Percentiles rank a stretch among this genome's conserved stretches.
Conservation (phyloP, 1,284 basidiomycete genomes). For the Ceraceosorus guamensis region DNA sequence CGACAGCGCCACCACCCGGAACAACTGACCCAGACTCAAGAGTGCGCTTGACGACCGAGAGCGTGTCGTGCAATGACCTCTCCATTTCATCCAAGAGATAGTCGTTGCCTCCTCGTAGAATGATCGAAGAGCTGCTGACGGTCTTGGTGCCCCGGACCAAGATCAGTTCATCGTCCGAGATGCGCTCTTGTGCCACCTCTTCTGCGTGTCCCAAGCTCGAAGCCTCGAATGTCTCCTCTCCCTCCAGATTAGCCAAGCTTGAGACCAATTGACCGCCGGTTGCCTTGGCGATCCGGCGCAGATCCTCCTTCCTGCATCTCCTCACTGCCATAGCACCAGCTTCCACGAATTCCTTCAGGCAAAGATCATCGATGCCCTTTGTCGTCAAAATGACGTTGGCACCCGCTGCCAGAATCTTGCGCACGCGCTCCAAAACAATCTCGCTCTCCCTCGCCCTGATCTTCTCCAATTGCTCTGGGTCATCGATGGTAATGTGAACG, state of each 20-base stretch:
- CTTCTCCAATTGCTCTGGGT: constrained; percentile 92
- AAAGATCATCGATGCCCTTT: constrained; percentile 97
- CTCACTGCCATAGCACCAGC: constrained; percentile 98
- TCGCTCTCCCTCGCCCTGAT: constrained; percentile 91
- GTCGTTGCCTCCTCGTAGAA: constrained; percentile 94
- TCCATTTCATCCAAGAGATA: constrained; percentile 99
- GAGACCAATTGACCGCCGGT: constrained; percentile 90
- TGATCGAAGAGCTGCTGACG: constrained; percentile 84
- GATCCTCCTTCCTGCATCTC: constrained; percentile 93
- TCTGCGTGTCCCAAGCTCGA: constrained; percentile 83
- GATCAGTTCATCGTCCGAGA: constrained; percentile 97
- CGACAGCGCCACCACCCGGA: constrained; percentile 94
- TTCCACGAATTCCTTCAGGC: constrained; percentile 97
- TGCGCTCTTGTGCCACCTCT: constrained; percentile 91
- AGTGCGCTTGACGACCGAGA: constrained; percentile 93
- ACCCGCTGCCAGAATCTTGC: constrained; percentile 90
- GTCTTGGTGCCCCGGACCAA: constrained; percentile 95
- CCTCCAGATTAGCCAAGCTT: constrained; percentile 90
- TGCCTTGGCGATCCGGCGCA: constrained; percentile 91
- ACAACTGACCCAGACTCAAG: constrained; percentile 93
- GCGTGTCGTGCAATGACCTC: constrained; percentile 84
- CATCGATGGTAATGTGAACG: constrained; percentile 93
- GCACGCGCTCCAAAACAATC: constrained; percentile 89
- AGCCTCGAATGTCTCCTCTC: constrained; percentile 94
- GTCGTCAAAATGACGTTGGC: constrained; percentile 97